Base-by-base conservation (phyloP, 345 rosid genomes). In the Citrus inodora region DNA sequence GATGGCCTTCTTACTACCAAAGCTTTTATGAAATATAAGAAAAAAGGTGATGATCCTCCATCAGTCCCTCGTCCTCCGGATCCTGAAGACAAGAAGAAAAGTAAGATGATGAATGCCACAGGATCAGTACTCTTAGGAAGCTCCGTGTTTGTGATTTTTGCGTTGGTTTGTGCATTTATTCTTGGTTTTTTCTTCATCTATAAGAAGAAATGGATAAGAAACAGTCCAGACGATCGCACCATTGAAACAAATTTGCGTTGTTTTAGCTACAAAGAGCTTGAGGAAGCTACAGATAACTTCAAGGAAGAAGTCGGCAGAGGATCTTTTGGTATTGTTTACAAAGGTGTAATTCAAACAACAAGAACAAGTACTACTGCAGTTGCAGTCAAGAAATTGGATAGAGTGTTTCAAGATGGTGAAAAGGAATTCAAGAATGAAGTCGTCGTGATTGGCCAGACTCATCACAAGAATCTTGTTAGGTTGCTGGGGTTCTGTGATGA, bases 311-410 rank as follows among this genome's bases (percentile, higher is more conserved):
- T 82, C 3, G 87, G 87, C 6, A 84, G 81, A 16, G 85, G 85
- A 7, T 38, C 81, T 28, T 82, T 78, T 25, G 87, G 89, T 0
- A 21, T 71, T 3, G 86, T 84, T 17, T 85, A 82, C 73, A 82
- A 77, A 77, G 83, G 86, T n/a, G 64, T 10, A n/a, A 55, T 83
- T 27, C 48, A 24, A 56, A 56, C 6, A 4, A 37, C 11, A 40
- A 40, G 46, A 0, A 69, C 55, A 22, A 22, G n/a, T 25, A 53
- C 68, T 6, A 7, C 48, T 4, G 4, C 27, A 56, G 77, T 87
- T 40, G 89, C 83, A 5, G 84, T 88, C 22, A 88, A 87, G 82
- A 85, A 78, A 66, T 33, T 88, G 25, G n/a, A 69, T 14, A 69
- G 33, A 42, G 22, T 42, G 2, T 2, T 42, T 24, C 58, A 42